phyloP scores from a whole-genome alignment of 2,329 filamentous ascomycete species.

The Talaromyces amestolkiae region DNA sequence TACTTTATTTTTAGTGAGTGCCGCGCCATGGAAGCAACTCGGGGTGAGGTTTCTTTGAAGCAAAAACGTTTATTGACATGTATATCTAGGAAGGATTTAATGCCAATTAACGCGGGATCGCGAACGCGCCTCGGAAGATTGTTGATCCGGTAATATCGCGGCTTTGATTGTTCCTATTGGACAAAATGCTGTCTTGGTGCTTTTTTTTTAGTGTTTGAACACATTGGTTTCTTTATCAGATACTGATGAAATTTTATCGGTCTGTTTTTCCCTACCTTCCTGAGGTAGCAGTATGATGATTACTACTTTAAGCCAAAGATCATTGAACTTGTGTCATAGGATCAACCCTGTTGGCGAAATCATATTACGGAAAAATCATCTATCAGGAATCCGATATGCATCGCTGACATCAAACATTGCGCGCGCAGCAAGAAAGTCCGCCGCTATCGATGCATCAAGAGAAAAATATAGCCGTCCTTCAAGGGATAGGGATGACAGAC shows the following conservation, averaged over 20 bases:
- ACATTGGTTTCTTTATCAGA: not conserved
- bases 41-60: not conserved
- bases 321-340: slow-evolving; percentile 5
- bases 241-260: not conserved
- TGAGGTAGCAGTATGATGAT: not conserved
- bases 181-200: not conserved
- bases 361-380: slow-evolving; percentile 12
- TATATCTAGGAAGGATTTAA: not conserved
- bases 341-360: slow-evolving; percentile 9
- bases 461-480: not conserved
- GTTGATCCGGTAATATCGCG: not conserved
- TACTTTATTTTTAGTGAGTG: not conserved
- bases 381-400: slow-evolving; percentile 42
- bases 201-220: not conserved
- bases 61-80: not conserved
- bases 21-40: not conserved
- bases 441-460: slow-evolving; percentile 13
- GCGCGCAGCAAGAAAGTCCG: slow-evolving; percentile 58
- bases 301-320: not conserved
- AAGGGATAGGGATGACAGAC: not conserved
- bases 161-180: not conserved
- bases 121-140: slow-evolving; percentile 8
- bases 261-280: not conserved
- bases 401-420: slow-evolving; percentile 69
- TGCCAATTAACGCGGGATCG: not conserved